These are phyloP conservation scores for Amanita phalloides DNA, from an alignment of 768 basidiomycete species.

Conservation along the genomic window DNA sequence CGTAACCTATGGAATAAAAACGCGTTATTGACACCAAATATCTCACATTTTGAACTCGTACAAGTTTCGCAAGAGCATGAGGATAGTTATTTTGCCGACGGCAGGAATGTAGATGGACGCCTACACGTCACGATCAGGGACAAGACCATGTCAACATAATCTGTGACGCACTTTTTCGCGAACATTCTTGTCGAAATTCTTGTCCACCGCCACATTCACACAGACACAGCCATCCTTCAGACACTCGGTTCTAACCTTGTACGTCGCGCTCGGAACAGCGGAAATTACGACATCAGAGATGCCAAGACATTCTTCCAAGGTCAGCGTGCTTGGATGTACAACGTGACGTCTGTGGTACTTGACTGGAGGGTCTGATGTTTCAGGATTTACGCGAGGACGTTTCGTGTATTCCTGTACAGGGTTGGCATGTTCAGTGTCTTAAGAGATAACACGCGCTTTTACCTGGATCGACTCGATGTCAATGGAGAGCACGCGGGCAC, in stretches of 20 bases:
- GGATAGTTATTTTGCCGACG: constrained; percentile 96
- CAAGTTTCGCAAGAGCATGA: constrained; percentile 96
- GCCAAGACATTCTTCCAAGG: constrained; percentile 71
- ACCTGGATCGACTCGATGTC: constrained; percentile 94
- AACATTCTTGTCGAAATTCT: constrained; percentile 93
- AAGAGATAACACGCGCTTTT: background rate
- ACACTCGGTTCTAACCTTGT: constrained; percentile 83
- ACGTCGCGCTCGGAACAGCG: constrained; percentile 76
- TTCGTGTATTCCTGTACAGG: constrained; percentile 79
- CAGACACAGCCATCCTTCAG: constrained; percentile 93
- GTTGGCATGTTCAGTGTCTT: background rate
- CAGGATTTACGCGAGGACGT: constrained; percentile 45
- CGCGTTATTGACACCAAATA: background rate
- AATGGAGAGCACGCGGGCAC: constrained; percentile 88
- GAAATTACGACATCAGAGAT: constrained; percentile 90
- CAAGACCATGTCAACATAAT: background rate
- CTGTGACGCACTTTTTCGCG: constrained; percentile 64
- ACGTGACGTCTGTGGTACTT: constrained; percentile 81
- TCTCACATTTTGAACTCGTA: constrained; percentile 25
- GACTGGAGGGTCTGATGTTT: constrained; percentile 8
- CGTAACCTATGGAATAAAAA: constrained; percentile 31
- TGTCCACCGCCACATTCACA: constrained; percentile 87
- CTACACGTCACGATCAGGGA: constrained; percentile 25
- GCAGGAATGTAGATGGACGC: constrained; percentile 92
- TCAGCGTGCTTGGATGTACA: constrained; percentile 55